Conservation (phyloP, 2,329 filamentous ascomycete genomes). For the Ophiostoma sp. region DNA sequence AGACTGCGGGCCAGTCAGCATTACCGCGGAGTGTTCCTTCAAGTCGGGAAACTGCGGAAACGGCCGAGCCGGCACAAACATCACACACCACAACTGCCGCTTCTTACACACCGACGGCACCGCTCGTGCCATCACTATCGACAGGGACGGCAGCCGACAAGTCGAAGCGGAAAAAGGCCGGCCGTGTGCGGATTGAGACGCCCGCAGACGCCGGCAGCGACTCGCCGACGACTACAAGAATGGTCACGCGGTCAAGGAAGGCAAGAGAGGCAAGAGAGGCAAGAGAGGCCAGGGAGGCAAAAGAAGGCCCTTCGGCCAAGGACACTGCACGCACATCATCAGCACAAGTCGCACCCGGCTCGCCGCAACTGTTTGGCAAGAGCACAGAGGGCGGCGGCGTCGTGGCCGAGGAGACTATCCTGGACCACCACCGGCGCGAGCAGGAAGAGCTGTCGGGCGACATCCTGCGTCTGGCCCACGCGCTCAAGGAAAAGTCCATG, state of each 20-base stretch:
- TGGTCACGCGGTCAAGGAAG: slow-evolving; percentile 19
- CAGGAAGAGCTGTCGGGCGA: slow-evolving; percentile 71
- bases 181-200: slow-evolving; percentile 19
- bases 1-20: neutral
- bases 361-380: slow-evolving; percentile 22
- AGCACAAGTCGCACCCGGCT: neutral
- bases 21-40: neutral
- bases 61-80: neutral
- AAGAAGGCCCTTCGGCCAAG: neutral
- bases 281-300: neutral
- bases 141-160: slow-evolving; percentile 5
- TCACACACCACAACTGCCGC: neutral
- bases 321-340: slow-evolving; percentile 5
- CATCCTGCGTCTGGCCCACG: slow-evolving; percentile 71
- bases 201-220: slow-evolving; percentile 1
- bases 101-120: neutral
- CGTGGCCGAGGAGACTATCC: slow-evolving; percentile 60
- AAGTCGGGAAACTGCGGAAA: neutral
- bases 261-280: neutral
- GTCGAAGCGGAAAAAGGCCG: slow-evolving; percentile 10
- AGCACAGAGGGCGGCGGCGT: slow-evolving; percentile 25
- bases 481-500: slow-evolving; percentile 69
- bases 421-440: slow-evolving; percentile 71
- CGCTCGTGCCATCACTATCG: neutral
- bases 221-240: slow-evolving; percentile 21